Conservation (phyloP, 2,329 filamentous ascomycete species). For the Simplicillium sp. region DNA sequence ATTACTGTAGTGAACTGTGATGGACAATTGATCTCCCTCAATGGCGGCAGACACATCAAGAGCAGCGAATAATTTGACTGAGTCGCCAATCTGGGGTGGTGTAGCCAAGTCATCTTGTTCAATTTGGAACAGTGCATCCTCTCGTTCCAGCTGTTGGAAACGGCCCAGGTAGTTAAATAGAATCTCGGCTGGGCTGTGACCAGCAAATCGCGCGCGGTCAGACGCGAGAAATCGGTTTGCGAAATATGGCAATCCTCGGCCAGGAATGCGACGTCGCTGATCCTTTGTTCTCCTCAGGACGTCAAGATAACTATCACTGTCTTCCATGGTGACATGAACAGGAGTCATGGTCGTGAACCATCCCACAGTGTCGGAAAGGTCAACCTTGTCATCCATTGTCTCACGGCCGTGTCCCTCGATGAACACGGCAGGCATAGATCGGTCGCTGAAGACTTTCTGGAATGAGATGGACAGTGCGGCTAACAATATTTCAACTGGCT, state of each 20-base stretch:
- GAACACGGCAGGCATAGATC: constrained; percentile 24
- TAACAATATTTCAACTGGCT: constrained; percentile 28
- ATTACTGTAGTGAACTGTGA: no score
- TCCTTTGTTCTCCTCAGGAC: constrained; percentile 16
- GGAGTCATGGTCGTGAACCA: constrained; percentile 36
- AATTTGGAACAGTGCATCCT: constrained; percentile 10
- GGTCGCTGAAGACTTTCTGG: constrained; percentile 19
- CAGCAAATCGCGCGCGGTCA: constrained; percentile 17
- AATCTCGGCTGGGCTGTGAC: constrained; percentile 28
- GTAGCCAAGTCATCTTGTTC: no score
- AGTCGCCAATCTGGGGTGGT: no score
- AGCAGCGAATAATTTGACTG: neutral
- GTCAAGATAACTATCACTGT: neutral
- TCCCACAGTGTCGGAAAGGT: constrained; percentile 29
- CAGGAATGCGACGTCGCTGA: constrained; percentile 16
- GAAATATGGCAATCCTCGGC: constrained; percentile 26
- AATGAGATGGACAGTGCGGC: constrained; percentile 24
- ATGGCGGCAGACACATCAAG: constrained; percentile 1
- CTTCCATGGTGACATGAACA: constrained; percentile 20
- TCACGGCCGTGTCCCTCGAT: constrained; percentile 33
- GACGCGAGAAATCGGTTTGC: constrained; percentile 17
- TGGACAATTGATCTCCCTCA: no score
- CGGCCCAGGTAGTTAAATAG: constrained; percentile 31
- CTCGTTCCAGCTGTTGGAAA: constrained; percentile 31
- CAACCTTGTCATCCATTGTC: constrained; percentile 17